phyloP scores from a whole-genome alignment of 1,284 basidiomycete genomes.

The Kwoniella shivajii region DNA sequence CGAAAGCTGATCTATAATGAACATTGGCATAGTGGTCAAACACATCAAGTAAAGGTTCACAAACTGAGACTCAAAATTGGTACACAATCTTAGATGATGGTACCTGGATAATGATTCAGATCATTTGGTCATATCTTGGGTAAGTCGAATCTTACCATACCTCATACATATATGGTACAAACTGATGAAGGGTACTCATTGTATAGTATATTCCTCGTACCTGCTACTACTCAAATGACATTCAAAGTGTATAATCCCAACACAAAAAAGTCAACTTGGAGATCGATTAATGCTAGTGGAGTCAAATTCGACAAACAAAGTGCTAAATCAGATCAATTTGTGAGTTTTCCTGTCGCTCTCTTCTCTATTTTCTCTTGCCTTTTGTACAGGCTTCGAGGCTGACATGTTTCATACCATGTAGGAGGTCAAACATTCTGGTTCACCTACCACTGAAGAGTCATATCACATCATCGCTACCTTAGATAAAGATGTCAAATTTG shows the following conservation, averaged over 20 bases:
- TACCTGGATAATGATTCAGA: conserved; percentile 78
- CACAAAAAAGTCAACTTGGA: conserved; percentile 79
- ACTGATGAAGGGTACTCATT: too few relatives aligned
- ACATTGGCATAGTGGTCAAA: conserved; percentile 67
- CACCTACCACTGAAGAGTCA: conserved; percentile 64
- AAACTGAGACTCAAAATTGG: conserved; percentile 89
- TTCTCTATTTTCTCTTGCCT: neutral
- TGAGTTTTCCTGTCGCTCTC: conserved; percentile 39
- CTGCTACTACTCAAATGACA: conserved; percentile 90
- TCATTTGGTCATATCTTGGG: conserved; percentile 96
- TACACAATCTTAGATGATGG: conserved; percentile 86
- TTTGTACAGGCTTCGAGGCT: neutral
- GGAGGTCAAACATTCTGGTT: conserved; percentile 67
- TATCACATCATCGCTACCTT: conserved; percentile 83
- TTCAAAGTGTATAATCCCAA: conserved; percentile 86
- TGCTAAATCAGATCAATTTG: conserved; percentile 86
- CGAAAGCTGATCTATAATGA: neutral
- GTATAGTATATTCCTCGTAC: conserved; percentile 51
- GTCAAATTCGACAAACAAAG: conserved; percentile 82
- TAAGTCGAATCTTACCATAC: conserved; percentile 56
- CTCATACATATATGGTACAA: too few relatives aligned
- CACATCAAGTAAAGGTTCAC: conserved; percentile 70
- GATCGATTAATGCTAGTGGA: conserved; percentile 83
- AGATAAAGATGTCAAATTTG: conserved; percentile 76
- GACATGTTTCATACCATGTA: too few relatives aligned